Evolutionary conservation across 352 stramenopile genomes (phyloP).

Genomic region (Plasmopara viticola): DNA sequence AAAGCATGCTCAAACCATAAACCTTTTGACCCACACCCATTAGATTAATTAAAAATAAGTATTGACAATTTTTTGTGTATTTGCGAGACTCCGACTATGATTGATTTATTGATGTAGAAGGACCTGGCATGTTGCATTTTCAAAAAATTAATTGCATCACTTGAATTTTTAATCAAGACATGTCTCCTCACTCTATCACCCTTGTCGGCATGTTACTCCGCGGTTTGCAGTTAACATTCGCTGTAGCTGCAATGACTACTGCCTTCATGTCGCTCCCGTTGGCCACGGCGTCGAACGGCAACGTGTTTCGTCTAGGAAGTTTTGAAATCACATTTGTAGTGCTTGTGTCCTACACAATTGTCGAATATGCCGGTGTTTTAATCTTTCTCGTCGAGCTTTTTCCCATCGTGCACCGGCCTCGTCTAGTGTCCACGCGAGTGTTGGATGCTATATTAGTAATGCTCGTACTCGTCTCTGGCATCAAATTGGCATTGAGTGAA

Average conservation of each 20-base stretch:
- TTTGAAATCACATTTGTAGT: slow-evolving; percentile 20
- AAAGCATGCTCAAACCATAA: slow-evolving; percentile 63
- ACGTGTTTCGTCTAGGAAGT: slow-evolving; percentile 22
- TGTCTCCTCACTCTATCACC: slow-evolving; percentile 28
- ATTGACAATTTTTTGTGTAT: background rate
- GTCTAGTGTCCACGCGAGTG: slow-evolving; percentile 18
- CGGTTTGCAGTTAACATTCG: slow-evolving; percentile 21
- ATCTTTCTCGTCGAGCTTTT: slow-evolving; percentile 27
- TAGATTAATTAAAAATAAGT: background rate
- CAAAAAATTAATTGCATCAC: background rate
- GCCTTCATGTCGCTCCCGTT: slow-evolving; percentile 14
- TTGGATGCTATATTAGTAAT: slow-evolving; percentile 25
- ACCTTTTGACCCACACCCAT: slow-evolving; percentile 28
- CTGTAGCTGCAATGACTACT: slow-evolving; percentile 27
- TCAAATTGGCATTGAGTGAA: slow-evolving; percentile 21
- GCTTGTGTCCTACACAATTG: slow-evolving; percentile 22
- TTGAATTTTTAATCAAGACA: background rate
- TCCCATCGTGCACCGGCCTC: slow-evolving; percentile 24
- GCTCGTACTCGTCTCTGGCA: slow-evolving; percentile 22
- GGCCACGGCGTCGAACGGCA: slow-evolving; percentile 8
- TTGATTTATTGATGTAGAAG: background rate
- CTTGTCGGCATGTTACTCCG: slow-evolving; percentile 22
- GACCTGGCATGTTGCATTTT: background rate
- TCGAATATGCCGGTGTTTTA: slow-evolving; percentile 21
- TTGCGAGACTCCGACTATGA: background rate